These are phyloP conservation scores for Trichophyton rubrum DNA, from an alignment of 2,329 filamentous ascomycete species.

Conservation along the genomic window DNA sequence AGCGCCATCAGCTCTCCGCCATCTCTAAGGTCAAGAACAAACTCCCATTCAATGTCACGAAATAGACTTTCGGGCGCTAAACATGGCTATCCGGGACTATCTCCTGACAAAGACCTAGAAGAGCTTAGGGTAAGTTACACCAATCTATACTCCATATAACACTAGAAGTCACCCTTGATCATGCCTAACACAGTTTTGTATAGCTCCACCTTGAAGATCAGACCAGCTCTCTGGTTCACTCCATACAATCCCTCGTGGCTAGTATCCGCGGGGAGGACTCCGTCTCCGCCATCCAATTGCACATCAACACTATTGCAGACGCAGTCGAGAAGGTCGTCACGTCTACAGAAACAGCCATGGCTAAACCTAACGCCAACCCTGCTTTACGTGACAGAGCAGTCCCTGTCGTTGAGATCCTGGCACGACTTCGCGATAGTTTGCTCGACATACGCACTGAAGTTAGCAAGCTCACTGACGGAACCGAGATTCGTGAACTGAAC, in stretches of 20 bases:
- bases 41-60: slow-evolving; percentile 22
- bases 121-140: slow-evolving; percentile 45
- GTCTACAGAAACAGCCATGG: slow-evolving; percentile 48
- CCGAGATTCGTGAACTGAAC: slow-evolving; percentile 45
- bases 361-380: slow-evolving; percentile 34
- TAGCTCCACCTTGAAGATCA: slow-evolving; percentile 73
- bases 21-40: slow-evolving; percentile 26
- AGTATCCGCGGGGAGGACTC: slow-evolving; percentile 54
- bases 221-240: slow-evolving; percentile 63
- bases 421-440: slow-evolving; percentile 52
- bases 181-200: not conserved
- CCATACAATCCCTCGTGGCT: slow-evolving; percentile 67
- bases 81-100: slow-evolving; percentile 31
- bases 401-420: slow-evolving; percentile 37
- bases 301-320: slow-evolving; percentile 57
- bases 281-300: slow-evolving; percentile 52
- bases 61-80: slow-evolving; percentile 21
- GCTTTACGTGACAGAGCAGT: slow-evolving; percentile 38
- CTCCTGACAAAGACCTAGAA: slow-evolving; percentile 40
- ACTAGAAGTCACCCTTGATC: not conserved
- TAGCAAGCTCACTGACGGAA: slow-evolving; percentile 39
- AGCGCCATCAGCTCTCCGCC: slow-evolving; percentile 60
- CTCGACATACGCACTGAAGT: slow-evolving; percentile 51
- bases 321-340: slow-evolving; percentile 59
- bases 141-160: not conserved